phyloP scores from a whole-genome alignment of 2,329 filamentous ascomycete species.

The Penicillium sp. region DNA sequence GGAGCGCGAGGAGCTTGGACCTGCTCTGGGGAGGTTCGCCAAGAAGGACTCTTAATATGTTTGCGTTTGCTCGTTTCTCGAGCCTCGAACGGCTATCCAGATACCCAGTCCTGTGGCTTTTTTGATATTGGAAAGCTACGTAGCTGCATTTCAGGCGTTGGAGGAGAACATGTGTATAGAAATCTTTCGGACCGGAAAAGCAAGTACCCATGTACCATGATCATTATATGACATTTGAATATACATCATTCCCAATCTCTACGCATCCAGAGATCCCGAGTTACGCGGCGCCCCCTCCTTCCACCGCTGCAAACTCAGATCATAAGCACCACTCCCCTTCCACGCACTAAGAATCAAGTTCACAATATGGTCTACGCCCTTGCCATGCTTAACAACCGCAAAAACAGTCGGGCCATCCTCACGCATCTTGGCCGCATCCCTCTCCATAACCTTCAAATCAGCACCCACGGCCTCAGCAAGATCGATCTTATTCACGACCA shows the following conservation, averaged over 20 bases:
- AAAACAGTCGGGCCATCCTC: conserved; percentile 95
- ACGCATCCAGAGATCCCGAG: conserved; percentile 34
- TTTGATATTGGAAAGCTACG: conserved; percentile 11
- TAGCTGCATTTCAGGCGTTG: conserved; percentile 27
- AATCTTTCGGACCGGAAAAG: conserved; percentile 16
- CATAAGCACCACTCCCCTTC: conserved; percentile 75
- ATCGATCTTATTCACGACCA: conserved; percentile 97
- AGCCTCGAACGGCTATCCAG: conserved; percentile 14
- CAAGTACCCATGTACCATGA: conserved; percentile 10
- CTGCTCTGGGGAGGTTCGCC: conserved; percentile 79
- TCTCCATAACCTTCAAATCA: conserved; percentile 87
- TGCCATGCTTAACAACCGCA: conserved; percentile 90
- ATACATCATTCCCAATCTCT: conserved; percentile 5
- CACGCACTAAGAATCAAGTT: conserved; percentile 85
- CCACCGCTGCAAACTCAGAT: conserved; percentile 42
- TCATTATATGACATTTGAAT: neutral
- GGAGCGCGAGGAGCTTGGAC: conserved; percentile 71
- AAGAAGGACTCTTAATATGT: conserved; percentile 49
- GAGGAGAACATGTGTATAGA: conserved; percentile 19
- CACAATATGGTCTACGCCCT: conserved; percentile 79
- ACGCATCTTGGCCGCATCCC: conserved; percentile 88
- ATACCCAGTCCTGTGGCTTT: conserved; percentile 23
- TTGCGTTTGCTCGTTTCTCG: conserved; percentile 15
- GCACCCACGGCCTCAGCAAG: conserved; percentile 85
- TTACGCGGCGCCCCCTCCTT: conserved; percentile 37